Evolutionary conservation across 2,329 filamentous ascomycete species (phyloP), one percentile per base, ranked within the genome.

Genomic region (Diaporthe destruens): DNA sequence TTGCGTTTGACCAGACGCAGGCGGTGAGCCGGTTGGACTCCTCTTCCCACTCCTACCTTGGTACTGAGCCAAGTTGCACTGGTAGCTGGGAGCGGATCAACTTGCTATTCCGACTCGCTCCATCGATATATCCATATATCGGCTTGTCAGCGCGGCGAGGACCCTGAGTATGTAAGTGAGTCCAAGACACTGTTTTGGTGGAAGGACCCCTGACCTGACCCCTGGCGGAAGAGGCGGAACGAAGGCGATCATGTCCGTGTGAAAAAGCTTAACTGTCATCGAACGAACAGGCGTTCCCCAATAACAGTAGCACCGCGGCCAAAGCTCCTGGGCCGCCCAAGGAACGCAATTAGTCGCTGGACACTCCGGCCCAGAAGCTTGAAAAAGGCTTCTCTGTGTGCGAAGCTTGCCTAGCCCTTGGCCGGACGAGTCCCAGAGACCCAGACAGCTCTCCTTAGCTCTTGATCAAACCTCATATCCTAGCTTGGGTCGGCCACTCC

Each of bases 1-100:
- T 29, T 20, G 61, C 36, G 61, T 65, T 65, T 65, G 61, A 65
- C 44, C 11, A 65, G 61, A 34, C 16, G 44, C 61, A 34, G 44
- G 61, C 61, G 61, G 61, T 65, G 61, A 65, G 61, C 44, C 23
- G 61, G 12, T 51, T 14, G 29, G 42, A 18, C 29, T n/a, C 9
- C 9, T 36, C 29, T 49, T 23, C 36, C 44, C 44, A 44, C 36
- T 29, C 20, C 29, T 29, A 29, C 29, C 29, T 3, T 29, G 29
- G 5, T 34, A 9, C 23, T 47, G 6, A 3, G 6, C 25, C 20
- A 29, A 16, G 12, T 65, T 1, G 20, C 61, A 25, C 44, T 65
- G 20, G 12, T 11, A 51, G 59, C n/a, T 51, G 12, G 29, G 36
- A 32, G 29, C n/a, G 12, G 20, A 23, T 65, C n/a, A 18, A 25